Evolutionary conservation across 2,329 filamentous ascomycete genomes (phyloP), one percentile per base, ranked within the genome.

Genomic region (Clonostachys solani): DNA sequence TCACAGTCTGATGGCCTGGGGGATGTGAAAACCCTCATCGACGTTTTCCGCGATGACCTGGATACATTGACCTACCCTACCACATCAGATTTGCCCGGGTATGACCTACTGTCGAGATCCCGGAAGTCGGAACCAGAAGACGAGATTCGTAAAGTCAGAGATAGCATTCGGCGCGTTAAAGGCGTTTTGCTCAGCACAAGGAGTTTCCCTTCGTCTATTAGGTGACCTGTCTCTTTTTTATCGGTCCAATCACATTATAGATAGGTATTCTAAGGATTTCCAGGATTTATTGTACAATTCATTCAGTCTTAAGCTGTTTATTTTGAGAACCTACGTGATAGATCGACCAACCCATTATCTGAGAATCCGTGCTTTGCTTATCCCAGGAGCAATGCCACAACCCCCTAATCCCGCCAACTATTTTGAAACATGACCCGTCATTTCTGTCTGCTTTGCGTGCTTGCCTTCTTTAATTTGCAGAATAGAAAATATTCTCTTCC

Each of bases 141-240:
- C 64, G 86, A 88, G 65, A 83, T 90, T 56, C 81, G 81, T 52
- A 82, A 80, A 60, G 74, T 88, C 17, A 88, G 87, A 67, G 82
- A 82, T 53, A 87, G 86, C 51, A 92, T 95, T 45, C 73, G 89
- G 53, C 78, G 86, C 48, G 80, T 94, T 40, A 95, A 95, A 71
- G 89, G 89, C 2, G 80, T 89, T 12, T 69, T 94, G 54, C 65
- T 95, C 47, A 89, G 83, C 58, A 80, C 88, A 5, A 80, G 86
- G 57, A 88, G 81, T 56, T 92, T 92, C 54, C 86, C 84, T n/a
- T 57, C 66, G 4, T 69, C 68, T 23, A 42, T 19, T 15, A 19
- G 36, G 36, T 38, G 17, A 38, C 3, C 23, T 29, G 9, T 10
- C 23, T 29, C 23, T 29, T 9, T 29, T 9, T 29, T 10, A 29